These are phyloP conservation scores for Cladophialophora bantiana DNA, from an alignment of 2,329 filamentous ascomycete genomes.

Conservation along the genomic window DNA sequence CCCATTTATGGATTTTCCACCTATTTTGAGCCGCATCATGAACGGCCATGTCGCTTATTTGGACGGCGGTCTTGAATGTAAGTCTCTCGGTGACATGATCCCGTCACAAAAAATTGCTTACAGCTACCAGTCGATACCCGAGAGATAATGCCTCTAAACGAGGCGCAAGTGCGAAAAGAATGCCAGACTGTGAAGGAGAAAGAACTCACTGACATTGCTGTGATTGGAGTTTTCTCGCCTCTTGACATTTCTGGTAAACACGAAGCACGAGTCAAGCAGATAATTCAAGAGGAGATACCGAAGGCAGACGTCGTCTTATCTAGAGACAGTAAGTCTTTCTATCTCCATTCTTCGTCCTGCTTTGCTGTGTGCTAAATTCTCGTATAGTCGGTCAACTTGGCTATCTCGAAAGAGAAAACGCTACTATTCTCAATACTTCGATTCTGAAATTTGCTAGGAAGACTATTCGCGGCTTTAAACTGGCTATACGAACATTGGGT, in stretches of 20 bases:
- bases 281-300: conserved; percentile 49
- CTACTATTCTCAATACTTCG: conserved; percentile 68
- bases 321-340: conserved; percentile 40
- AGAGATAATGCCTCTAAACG: conserved; percentile 51
- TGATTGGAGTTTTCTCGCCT: conserved; percentile 58
- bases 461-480: conserved; percentile 64
- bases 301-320: conserved; percentile 52
- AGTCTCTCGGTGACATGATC: neutral
- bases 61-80: conserved; percentile 53
- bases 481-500: conserved; percentile 58
- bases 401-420: conserved; percentile 67
- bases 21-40: conserved; percentile 49
- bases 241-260: conserved; percentile 53
- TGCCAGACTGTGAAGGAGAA: conserved; percentile 47
- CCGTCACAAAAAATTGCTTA: neutral
- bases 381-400: conserved; percentile 52
- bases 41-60: conserved; percentile 53
- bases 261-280: conserved; percentile 49
- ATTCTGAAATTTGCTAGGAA: conserved; percentile 64
- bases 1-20: conserved; percentile 57
- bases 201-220: conserved; percentile 50
- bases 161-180: conserved; percentile 48
- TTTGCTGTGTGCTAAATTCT: neutral
- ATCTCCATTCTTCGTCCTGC: neutral
- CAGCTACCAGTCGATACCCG: conserved; percentile 53